Base-by-base conservation (phyloP, 164 flowering plant species). In the Santalum album region DNA sequence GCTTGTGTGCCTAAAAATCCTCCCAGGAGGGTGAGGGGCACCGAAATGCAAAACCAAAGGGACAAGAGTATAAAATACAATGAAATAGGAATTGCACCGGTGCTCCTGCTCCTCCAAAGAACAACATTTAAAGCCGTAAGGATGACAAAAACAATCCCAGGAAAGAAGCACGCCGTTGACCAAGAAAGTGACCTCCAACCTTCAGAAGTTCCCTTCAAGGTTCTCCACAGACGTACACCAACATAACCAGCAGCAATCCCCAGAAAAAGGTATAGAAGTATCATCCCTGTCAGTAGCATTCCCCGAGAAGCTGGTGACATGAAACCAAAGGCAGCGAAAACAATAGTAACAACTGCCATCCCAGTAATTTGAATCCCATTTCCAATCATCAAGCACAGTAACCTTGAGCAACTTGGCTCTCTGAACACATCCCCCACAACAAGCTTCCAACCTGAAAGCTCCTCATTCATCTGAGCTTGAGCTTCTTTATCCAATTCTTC, bases 331-430 rank as follows among this genome's bases (percentile, higher is more conserved):
- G 42, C 42, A 0, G 42, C 42, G 6, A 38, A 38, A 10, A 38
- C 42, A 38, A 38, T 38, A 38, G 42, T 38, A 3, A 38, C 42
- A 38, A 38, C 42, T 15, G 42, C 42, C 42, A 38, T 38, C 1
- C 42, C 42, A 38, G 42, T 14, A 9, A 38, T 38, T 38, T 38
- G 42, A 15, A 38, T 16, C 42, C 42, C 42, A 38, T 38, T 38
- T 16, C 42, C 42, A 38, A 38, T 38, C 42, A 38, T 38, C 42
- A 38, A 38, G 42, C 42, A 38, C 42, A 38, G 42, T 38, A 38
- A 15, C 42, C 17, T 10, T 38, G 42, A 15, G 42, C 1, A 38
- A 38, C 14, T 38, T 38, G 42, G 42, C 1, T 38, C 42, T 38
- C 42, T 38, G 14, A 38, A 38, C 3, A 38, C 42, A 38, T 38